A percentile compares a stretch with the other conserved stretches of the same genome.
These are phyloP conservation scores for Myriangium duriaei DNA, from an alignment of 2,329 filamentous ascomycete genomes.

Conservation along the genomic window DNA sequence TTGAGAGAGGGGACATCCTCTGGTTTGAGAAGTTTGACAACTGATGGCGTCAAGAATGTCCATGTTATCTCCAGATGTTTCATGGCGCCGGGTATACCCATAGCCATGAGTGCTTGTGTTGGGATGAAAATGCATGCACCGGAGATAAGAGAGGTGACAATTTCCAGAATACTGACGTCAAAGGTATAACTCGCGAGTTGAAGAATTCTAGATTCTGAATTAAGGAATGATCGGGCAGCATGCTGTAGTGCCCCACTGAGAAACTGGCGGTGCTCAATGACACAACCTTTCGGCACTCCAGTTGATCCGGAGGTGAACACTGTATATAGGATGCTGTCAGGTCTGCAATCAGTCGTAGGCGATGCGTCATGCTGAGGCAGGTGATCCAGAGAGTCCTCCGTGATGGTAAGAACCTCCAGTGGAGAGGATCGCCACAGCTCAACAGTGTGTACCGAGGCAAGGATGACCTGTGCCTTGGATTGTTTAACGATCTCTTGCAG, in stretches of 20 bases:
- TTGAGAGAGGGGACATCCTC: not conserved
- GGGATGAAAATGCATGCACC: constrained; percentile 21
- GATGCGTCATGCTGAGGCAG: not conserved
- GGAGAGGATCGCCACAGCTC: not conserved
- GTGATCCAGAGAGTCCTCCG: not conserved
- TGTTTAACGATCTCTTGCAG: not conserved
- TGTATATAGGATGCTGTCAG: not conserved
- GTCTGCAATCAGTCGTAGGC: not conserved
- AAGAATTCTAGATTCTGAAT: not conserved
- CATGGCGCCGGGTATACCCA: not conserved
- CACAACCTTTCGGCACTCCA: constrained; percentile 2
- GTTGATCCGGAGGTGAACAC: constrained; percentile 6
- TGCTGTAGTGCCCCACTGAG: constrained; percentile 3
- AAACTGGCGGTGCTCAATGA: constrained; percentile 4
- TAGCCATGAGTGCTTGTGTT: not conserved
- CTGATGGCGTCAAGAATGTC: not conserved
- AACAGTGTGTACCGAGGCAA: not conserved
- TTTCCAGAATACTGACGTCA: not conserved
- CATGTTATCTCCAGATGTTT: not conserved
- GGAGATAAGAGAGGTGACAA: not conserved
- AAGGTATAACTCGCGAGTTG: constrained; percentile 6
- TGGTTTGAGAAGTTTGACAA: not conserved
- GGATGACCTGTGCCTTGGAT: not conserved
- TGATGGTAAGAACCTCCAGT: not conserved
- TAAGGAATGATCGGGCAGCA: constrained; percentile 1